Evolutionary conservation across 108 stramenopile genomes (phyloP), one percentile per base, ranked within the genome.

Genomic region (Poteriospumella lacustris): DNA sequence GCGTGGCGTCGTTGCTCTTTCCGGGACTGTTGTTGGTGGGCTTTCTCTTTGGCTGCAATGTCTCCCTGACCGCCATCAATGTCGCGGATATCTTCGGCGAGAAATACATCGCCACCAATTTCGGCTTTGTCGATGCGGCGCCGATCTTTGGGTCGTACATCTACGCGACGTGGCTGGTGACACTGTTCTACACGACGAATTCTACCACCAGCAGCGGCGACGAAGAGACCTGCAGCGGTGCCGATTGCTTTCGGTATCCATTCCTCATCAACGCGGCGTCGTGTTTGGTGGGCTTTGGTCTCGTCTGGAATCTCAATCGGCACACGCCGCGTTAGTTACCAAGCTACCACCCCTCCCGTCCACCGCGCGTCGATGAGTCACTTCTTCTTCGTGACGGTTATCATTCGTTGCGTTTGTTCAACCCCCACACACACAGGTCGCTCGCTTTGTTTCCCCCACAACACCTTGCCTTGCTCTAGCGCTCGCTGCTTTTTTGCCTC

Each of bases 251-350:
- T 39, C 36, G 15, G 19, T 68, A 68, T 40, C 38, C 64, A 68
- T 68, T 68, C 24, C 15, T 39, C 24, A 40, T 68, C 19, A 68
- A 36, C 19, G 15, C 36, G 12, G 19, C 36, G 24, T 36, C 28
- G 15, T 68, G 64, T 68, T 19, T 68, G 38, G 19, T 68, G 19
- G 64, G 39, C 36, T 56, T 33, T 44, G 36, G 70, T 33, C 12
- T 24, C 70, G 36, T 73, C 36, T 5, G 70, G 70, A 26, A 73
- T 24, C n/a, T n/a, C n/a, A n/a, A n/a, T n/a, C n/a, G n/a, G n/a
- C n/a, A n/a, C n/a, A n/a, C n/a, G n/a, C n/a, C n/a, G n/a, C n/a
- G n/a, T n/a, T n/a, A n/a, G n/a, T n/a, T n/a, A n/a, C n/a, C n/a
- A n/a, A n/a, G n/a, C n/a, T n/a, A n/a, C n/a, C n/a, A n/a, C n/a